Evolutionary conservation across 129 eudicot genomes (phyloP), one percentile per base, ranked within the genome.

Genomic region (Glebionis coronaria): DNA sequence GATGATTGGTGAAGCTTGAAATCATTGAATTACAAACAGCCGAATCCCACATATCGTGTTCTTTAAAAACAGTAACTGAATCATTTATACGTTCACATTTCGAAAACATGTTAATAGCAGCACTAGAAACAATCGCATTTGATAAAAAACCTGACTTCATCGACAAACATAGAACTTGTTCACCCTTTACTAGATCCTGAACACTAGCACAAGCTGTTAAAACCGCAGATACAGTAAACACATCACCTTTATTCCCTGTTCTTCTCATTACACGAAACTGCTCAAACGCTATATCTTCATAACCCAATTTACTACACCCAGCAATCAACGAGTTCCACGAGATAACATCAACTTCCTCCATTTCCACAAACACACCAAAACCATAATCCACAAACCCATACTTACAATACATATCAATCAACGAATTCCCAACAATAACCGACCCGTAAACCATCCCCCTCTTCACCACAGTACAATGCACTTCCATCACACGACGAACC

Each of bases 321-420:
- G 82, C 62, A 51, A 91, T 83, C 63, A 91, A 20, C 7, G 97
- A 83, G 51, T 91, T 91, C 97, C 97, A 91, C 8, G 96, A 81
- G 61, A 91, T 75, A 12, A 81, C 70, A 81, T 88, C 97, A 71
- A 77, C 12, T 58, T 66, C 76, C 73, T 81, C 80, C 97, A 91
- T 85, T 46, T 49, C 68, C 28, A 69, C 61, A 73, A 91, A 85
- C 78, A 91, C 97, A 63, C 75, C 75, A 69, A 80, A 68, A 19
- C 88, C 89, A 85, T 88, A 85, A 76, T 91, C 87, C 61, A 80
- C 60, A 27, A 76, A 49, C 1, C 87, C 95, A 66, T 81, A 69
- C 74, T 76, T 88, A 21, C 87, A 86, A 80, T 91, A 91, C 87
- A 85, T 81, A 66, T 83, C 82, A 80, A 91, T 88, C 67, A 91